Conservation (phyloP, 352 stramenopile species). For the Globisporangium cystogenes region DNA sequence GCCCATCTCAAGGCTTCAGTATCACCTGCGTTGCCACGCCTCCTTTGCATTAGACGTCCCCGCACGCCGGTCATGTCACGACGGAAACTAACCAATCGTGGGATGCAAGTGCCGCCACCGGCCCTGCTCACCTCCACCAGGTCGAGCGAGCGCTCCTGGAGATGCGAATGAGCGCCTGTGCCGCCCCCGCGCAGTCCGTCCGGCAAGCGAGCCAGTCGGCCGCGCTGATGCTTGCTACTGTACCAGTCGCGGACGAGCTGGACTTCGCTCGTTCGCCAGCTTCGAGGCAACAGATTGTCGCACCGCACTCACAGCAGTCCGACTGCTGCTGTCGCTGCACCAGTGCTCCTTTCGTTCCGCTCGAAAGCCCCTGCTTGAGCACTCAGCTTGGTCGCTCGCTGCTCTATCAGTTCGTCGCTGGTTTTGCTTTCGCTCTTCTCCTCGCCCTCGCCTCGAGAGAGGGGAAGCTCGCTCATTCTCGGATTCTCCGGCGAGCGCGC, state of each 20-base stretch:
- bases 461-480: background rate
- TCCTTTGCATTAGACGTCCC: background rate
- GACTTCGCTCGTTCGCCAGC: background rate
- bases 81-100: conserved; percentile 8
- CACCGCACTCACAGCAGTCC: background rate
- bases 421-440: background rate
- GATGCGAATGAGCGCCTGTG: conserved; percentile 1
- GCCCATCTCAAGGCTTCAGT: conserved; percentile 9
- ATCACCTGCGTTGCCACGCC: background rate
- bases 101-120: background rate
- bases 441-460: background rate
- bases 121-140: conserved; percentile 4
- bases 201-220: background rate
- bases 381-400: background rate
- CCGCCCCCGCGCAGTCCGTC: background rate
- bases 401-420: background rate
- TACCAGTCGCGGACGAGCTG: background rate
- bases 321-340: background rate
- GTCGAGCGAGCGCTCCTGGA: background rate
- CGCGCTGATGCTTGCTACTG: background rate
- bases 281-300: background rate
- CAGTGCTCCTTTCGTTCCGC: background rate
- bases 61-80: conserved; percentile 6
- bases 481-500: background rate
- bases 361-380: background rate